Evolutionary conservation across 2,329 filamentous ascomycete species (phyloP).

Genomic region (Cladorrhinum sp.): DNA sequence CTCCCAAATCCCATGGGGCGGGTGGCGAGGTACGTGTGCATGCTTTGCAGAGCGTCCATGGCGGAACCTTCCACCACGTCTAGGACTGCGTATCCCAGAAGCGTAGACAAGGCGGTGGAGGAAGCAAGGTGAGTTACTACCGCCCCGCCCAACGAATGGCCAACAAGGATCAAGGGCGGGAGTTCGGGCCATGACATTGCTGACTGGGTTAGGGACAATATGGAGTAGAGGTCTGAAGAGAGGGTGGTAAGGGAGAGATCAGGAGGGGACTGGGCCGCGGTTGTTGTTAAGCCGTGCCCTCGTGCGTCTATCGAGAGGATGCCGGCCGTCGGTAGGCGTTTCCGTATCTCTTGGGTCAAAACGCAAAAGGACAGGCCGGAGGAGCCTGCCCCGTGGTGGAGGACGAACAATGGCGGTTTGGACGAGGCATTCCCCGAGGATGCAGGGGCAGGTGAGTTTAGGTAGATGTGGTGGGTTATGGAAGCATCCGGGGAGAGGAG

Average conservation of each 20-base stretch:
- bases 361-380: conserved; percentile 90
- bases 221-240: conserved; percentile 66
- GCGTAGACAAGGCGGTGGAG: conserved; percentile 49
- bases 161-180: conserved; percentile 77
- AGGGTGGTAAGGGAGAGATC: conserved; percentile 74
- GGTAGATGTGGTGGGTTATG: conserved; percentile 78
- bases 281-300: conserved; percentile 74
- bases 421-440: conserved; percentile 36
- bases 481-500: conserved; percentile 44
- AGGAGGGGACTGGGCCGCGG: conserved; percentile 39
- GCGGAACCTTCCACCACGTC: conserved; percentile 96
- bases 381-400: conserved; percentile 92
- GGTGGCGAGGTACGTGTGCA: conserved; percentile 86
- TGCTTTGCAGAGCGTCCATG: conserved; percentile 89
- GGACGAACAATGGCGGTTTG: conserved; percentile 79
- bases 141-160: conserved; percentile 89
- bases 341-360: conserved; percentile 72
- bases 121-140: conserved; percentile 78
- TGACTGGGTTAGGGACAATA: conserved; percentile 64
- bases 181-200: conserved; percentile 70
- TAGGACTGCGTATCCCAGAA: conserved; percentile 84
- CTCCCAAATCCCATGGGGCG: conserved; percentile 76
- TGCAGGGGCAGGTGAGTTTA: conserved; percentile 65
- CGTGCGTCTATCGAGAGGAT: conserved; percentile 83
- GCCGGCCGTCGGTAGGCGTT: conserved; percentile 73